These are phyloP conservation scores for Pyrenochaeta sp. DNA, from an alignment of 2,329 filamentous ascomycete genomes.

Conservation along the genomic window DNA sequence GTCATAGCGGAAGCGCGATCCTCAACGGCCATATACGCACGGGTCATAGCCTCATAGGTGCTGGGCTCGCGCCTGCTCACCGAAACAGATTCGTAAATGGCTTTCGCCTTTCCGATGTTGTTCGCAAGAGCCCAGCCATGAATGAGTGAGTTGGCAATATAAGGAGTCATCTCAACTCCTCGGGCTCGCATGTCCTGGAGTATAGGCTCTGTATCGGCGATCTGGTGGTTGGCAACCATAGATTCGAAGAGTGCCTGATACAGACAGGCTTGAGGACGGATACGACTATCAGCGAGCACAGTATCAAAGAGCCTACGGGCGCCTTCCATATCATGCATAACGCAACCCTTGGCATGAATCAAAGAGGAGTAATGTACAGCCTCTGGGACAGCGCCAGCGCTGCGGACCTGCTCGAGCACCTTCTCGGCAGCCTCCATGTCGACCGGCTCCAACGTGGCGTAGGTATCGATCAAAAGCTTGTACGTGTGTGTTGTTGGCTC, in stretches of 20 bases:
- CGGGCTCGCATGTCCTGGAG: constrained; percentile 78
- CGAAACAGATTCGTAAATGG: constrained; percentile 81
- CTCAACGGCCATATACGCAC: constrained; percentile 86
- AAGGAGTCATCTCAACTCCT: constrained; percentile 86
- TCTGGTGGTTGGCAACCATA: constrained; percentile 93
- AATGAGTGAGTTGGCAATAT: constrained; percentile 98
- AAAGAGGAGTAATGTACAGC: constrained; percentile 95
- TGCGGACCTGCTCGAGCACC: constrained; percentile 80
- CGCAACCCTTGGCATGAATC: constrained; percentile 95
- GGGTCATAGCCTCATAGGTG: constrained; percentile 98
- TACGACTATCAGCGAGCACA: constrained; percentile 72
- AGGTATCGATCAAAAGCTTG: constrained; percentile 94
- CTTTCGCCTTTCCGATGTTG: constrained; percentile 78
- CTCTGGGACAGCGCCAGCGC: constrained; percentile 78
- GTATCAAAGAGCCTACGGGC: constrained; percentile 84
- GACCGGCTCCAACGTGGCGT: constrained; percentile 91
- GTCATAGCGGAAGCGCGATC: constrained; percentile 77
- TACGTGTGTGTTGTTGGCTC: constrained; percentile 94
- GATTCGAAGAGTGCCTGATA: constrained; percentile 98
- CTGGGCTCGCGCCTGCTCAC: constrained; percentile 87
- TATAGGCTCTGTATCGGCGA: constrained; percentile 73
- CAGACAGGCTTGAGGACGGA: constrained; percentile 81
- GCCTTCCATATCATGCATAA: constrained; percentile 87
- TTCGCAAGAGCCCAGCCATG: constrained; percentile 92
- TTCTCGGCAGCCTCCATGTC: constrained; percentile 88